Percentiles rank a stretch among this genome's conserved stretches.
phyloP scores from a whole-genome alignment of 805 yeast genomes.

The Debaryomyces maramus region DNA sequence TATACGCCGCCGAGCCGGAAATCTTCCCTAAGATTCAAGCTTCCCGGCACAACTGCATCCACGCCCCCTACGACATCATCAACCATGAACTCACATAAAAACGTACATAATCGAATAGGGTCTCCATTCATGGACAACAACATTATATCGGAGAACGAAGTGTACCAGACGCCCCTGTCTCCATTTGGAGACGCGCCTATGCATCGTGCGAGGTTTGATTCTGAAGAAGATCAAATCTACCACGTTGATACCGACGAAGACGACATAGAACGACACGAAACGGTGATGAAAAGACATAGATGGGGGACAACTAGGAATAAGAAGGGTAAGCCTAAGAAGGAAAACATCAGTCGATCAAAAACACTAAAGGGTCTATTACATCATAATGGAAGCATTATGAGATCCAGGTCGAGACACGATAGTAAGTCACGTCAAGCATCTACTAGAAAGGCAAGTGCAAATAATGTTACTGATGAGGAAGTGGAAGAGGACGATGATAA shows the following conservation, averaged over 20 bases:
- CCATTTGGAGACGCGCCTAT: constrained; percentile 23
- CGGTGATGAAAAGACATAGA: constrained; percentile 73
- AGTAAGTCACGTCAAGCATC: constrained; percentile 16
- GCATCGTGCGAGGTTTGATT: constrained; percentile 11
- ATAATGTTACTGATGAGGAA: constrained; percentile 23
- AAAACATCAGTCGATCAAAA: constrained; percentile 53
- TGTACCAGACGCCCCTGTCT: constrained; percentile 25
- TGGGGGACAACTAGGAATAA: constrained; percentile 90
- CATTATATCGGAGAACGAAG: constrained; percentile 26
- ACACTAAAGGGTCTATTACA: constrained; percentile 51
- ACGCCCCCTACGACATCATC: constrained; percentile 10
- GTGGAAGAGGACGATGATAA: constrained; percentile 29
- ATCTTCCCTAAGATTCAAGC: constrained; percentile 31
- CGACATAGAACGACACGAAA: constrained; percentile 33
- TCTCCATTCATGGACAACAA: constrained; percentile 34
- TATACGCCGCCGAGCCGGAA: constrained; percentile 15
- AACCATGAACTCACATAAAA: constrained; percentile 5
- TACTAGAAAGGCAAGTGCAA: constrained; percentile 20
- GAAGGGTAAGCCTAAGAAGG: constrained; percentile 59
- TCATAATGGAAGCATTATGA: constrained; percentile 21
- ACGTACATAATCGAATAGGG: constrained; percentile 7
- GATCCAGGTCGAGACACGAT: constrained; percentile 6
- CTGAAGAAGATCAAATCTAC: constrained; percentile 16
- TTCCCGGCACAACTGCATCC: constrained; percentile 23
- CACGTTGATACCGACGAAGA: constrained; percentile 7